A percentile compares a stretch with the other conserved stretches of the same genome.
phyloP scores from a whole-genome alignment of 495 filamentous ascomycete genomes.

The Aspergillus ostianus region DNA sequence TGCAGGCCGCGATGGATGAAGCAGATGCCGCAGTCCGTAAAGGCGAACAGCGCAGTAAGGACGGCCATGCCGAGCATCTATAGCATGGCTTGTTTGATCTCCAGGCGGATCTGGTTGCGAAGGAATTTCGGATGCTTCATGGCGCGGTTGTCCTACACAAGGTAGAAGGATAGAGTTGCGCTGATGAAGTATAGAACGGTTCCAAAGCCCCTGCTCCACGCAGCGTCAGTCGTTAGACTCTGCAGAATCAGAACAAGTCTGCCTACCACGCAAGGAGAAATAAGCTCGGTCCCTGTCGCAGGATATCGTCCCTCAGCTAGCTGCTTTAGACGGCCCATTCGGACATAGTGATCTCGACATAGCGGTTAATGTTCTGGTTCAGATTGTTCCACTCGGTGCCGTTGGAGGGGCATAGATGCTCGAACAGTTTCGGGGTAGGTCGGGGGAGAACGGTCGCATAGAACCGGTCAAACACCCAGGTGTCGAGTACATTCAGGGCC shows the following conservation, averaged over 20 bases:
- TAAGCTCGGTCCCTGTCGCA: conserved; percentile 64
- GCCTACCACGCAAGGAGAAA: conserved; percentile 74
- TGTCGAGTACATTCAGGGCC: conserved; percentile 75
- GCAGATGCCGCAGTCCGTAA: conserved; percentile 91
- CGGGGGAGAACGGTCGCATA: conserved; percentile 65
- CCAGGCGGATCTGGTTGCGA: conserved; percentile 80
- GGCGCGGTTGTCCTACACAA: conserved; percentile 85
- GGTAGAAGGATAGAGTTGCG: conserved; percentile 73
- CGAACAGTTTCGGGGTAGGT: not conserved
- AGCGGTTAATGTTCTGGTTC: conserved; percentile 20
- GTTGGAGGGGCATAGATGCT: conserved; percentile 7
- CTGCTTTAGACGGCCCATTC: conserved; percentile 68
- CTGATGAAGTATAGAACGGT: conserved; percentile 73
- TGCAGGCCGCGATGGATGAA: conserved; percentile 88
- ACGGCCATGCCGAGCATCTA: conserved; percentile 77
- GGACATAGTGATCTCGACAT: conserved; percentile 58
- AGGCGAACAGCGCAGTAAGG: conserved; percentile 74
- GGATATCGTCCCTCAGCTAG: conserved; percentile 68
- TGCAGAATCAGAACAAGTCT: too few relatives aligned
- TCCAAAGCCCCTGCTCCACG: conserved; percentile 47
- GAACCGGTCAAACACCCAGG: conserved; percentile 67
- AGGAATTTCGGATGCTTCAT: conserved; percentile 88
- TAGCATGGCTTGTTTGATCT: conserved; percentile 70
- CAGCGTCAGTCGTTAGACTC: not conserved
- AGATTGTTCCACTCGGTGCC: conserved; percentile 50